These are phyloP conservation scores for Nakaseomyces kungkrabaensis DNA, from an alignment of 1,139 yeast species.

Conservation along the genomic window DNA sequence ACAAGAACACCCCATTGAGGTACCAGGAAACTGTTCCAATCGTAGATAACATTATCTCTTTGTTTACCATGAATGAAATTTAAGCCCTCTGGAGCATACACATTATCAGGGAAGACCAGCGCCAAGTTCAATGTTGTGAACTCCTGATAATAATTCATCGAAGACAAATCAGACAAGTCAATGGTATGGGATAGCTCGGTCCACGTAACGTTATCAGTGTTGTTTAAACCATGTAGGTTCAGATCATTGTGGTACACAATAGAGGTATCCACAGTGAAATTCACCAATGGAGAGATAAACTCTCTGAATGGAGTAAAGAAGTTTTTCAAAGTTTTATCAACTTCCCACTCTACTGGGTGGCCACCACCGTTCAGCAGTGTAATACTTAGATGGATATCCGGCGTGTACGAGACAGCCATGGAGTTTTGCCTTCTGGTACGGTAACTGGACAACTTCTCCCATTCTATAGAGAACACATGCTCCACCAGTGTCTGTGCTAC, in stretches of 20 bases:
- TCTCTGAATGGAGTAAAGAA: slow-evolving; percentile 40
- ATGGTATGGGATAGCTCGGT: slow-evolving; percentile 30
- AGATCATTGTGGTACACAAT: slow-evolving; percentile 51
- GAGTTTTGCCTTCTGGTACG: slow-evolving; percentile 9
- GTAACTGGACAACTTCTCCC: slow-evolving; percentile 13
- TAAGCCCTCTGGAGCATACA: slow-evolving; percentile 15
- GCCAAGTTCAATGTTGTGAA: slow-evolving; percentile 15
- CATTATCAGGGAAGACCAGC: slow-evolving; percentile 20
- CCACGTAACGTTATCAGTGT: slow-evolving; percentile 31
- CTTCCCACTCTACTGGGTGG: slow-evolving; percentile 48
- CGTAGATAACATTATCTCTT: slow-evolving; percentile 27
- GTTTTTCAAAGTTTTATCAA: slow-evolving; percentile 34
- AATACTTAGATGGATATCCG: slow-evolving; percentile 57
- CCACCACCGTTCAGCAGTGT: slow-evolving; percentile 53
- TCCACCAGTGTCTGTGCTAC: slow-evolving; percentile 49
- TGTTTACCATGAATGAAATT: slow-evolving; percentile 25
- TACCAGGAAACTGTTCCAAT: slow-evolving; percentile 59
- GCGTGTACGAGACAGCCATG: slow-evolving; percentile 46
- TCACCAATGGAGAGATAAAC: slow-evolving; percentile 44
- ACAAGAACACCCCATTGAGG: slow-evolving; percentile 90
- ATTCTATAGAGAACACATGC: slow-evolving; percentile 45
- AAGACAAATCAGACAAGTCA: slow-evolving; percentile 32
- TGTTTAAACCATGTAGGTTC: slow-evolving; percentile 33
- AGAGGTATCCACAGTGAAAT: slow-evolving; percentile 71
- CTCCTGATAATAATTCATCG: slow-evolving; percentile 23